phyloP scores from a whole-genome alignment of 768 basidiomycete species.

The Mycena metata region DNA sequence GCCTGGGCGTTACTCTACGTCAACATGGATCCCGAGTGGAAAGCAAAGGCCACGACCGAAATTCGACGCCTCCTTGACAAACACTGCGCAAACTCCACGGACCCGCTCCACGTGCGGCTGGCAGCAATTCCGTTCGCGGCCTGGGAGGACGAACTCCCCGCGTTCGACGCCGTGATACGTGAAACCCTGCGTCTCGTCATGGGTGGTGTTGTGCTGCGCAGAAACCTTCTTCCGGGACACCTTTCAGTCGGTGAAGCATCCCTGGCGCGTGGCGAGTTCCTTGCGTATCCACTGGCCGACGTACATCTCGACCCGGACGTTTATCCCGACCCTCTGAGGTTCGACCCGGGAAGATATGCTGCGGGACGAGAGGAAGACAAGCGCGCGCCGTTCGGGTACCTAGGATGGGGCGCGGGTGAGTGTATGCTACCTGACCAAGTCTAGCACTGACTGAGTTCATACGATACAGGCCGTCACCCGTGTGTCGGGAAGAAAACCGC shows the following conservation, averaged over 20 bases:
- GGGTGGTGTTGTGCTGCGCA: constrained; percentile 20
- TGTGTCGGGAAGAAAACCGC: neutral
- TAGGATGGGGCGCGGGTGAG: constrained; percentile 13
- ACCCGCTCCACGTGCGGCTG: constrained; percentile 14
- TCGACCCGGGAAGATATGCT: constrained; percentile 31
- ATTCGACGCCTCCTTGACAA: constrained; percentile 21
- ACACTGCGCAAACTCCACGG: neutral
- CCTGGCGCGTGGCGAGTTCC: constrained; percentile 30
- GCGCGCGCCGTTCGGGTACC: constrained; percentile 13
- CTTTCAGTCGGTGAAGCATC: neutral
- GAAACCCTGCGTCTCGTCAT: constrained; percentile 35
- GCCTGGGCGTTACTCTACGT: constrained; percentile 26
- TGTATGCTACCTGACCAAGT: too few species aligned
- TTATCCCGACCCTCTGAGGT: constrained; percentile 33
- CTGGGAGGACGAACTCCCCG: constrained; percentile 38
- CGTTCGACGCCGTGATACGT: constrained; percentile 29
- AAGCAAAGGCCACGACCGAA: constrained; percentile 27
- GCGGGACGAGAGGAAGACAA: constrained; percentile 13
- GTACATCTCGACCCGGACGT: constrained; percentile 33
- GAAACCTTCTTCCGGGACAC: constrained; percentile 13
- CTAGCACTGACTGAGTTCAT: too few species aligned
- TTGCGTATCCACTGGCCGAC: constrained; percentile 30
- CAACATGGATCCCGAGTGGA: constrained; percentile 31
- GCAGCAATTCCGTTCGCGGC: constrained; percentile 28
- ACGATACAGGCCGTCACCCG: neutral